A percentile compares a stretch with the other conserved stretches of the same genome.
phyloP scores from a whole-genome alignment of 176 grass and related monocot genomes.

The Rhynchospora breviuscula region DNA sequence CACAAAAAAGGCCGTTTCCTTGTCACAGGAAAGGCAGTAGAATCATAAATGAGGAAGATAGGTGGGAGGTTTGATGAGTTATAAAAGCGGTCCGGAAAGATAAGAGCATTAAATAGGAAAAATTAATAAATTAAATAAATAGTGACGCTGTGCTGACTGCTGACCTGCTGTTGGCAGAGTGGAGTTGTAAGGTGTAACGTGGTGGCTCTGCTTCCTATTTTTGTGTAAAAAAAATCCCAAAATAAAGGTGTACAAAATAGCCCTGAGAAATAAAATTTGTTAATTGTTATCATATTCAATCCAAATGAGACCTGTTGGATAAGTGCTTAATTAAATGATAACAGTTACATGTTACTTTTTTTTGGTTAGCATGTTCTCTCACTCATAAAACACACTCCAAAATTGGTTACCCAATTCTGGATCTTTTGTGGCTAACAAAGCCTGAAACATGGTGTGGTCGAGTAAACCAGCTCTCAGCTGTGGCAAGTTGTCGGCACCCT shows the following conservation, averaged over 20 bases:
- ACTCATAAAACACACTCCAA: not conserved
- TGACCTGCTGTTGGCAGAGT: not conserved
- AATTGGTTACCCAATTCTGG: not conserved
- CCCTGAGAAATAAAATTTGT: not conserved
- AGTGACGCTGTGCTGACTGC: not conserved
- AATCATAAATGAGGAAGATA: conserved; percentile 15
- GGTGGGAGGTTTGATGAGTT: conserved; percentile 11
- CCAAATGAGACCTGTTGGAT: not conserved
- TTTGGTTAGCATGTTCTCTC: conserved; percentile 3
- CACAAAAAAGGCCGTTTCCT: not conserved
- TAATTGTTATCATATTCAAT: not conserved
- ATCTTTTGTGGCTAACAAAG: not conserved
- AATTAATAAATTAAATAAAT: not conserved
- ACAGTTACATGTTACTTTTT: not conserved
- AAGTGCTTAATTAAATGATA: not conserved
- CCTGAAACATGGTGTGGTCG: not conserved
- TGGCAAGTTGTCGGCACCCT: not conserved
- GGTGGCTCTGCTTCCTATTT: not conserved
- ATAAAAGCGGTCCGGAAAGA: not conserved
- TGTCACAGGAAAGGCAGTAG: not conserved
- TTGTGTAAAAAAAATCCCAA: not conserved
- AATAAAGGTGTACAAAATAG: not conserved
- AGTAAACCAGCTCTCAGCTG: not conserved
- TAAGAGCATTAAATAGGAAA: conserved; percentile 5
- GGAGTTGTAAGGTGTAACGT: not conserved